phyloP scores from a whole-genome alignment of 176 grass and related monocot genomes.

The Saccharum spontaneum region DNA sequence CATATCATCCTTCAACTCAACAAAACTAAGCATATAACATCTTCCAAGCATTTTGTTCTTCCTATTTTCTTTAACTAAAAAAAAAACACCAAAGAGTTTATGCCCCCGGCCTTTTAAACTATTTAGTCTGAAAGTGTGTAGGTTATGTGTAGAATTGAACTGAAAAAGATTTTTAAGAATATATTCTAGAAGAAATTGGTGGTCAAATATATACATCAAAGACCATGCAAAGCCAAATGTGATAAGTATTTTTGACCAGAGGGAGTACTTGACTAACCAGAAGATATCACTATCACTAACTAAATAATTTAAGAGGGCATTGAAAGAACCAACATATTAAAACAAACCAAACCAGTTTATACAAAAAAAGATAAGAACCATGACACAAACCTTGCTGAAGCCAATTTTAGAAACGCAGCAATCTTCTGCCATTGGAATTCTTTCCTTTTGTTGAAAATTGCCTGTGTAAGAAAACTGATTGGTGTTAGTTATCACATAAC shows the following conservation, averaged over 20 bases:
- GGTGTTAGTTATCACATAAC: constrained; percentile 14
- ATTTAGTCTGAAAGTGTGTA: not conserved
- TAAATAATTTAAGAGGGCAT: not conserved
- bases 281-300: not conserved
- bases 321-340: not conserved
- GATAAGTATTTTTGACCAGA: not conserved
- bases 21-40: not conserved
- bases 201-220: not conserved
- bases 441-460: constrained; percentile 66
- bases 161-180: not conserved
- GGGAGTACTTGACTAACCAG: not conserved
- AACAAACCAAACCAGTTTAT: not conserved
- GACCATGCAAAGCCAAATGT: not conserved
- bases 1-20: not conserved
- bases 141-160: not conserved
- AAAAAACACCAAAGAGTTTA: not conserved
- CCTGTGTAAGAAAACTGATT: constrained; percentile 30
- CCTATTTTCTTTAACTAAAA: not conserved
- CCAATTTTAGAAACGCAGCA: constrained; percentile 48
- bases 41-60: not conserved
- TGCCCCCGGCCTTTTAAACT: not conserved
- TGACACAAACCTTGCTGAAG: constrained; percentile 48
- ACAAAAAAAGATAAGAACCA: not conserved
- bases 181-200: not conserved
- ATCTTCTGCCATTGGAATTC: constrained; percentile 75